Conservation (phyloP, 192 early-diverging fungal species). For the Phycomyces blakesleeanus region DNA sequence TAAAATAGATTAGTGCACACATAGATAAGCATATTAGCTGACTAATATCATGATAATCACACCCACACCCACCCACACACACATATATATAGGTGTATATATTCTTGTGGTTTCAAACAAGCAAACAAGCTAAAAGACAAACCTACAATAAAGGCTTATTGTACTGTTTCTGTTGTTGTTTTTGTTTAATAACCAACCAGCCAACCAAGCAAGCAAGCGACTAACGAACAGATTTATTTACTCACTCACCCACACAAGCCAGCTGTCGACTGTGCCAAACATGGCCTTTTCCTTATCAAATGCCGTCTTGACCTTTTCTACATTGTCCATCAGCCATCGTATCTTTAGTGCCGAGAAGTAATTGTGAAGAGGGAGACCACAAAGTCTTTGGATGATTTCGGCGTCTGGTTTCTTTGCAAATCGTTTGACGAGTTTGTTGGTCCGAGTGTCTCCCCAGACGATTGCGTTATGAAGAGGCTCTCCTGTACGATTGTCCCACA, state of each 20-base stretch:
- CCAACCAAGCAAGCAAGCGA: no score
- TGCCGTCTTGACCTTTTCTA: slow-evolving; percentile 63
- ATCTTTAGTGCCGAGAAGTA: slow-evolving; percentile 94
- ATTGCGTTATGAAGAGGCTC: slow-evolving; percentile 82
- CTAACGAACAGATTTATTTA: no score
- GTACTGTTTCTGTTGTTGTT: no score
- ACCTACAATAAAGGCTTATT: no score
- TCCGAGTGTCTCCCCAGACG: slow-evolving; percentile 91
- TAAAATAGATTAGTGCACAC: no score
- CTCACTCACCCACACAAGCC: slow-evolving; percentile 84
- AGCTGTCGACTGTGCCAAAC: slow-evolving; percentile 95
- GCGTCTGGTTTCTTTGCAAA: slow-evolving; percentile 46
- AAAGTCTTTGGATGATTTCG: slow-evolving; percentile 41
- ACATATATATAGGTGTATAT: no score
- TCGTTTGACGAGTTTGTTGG: slow-evolving; percentile 65
- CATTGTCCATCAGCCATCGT: slow-evolving; percentile 88
- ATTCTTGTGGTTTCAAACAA: no score
- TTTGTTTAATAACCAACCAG: no score
- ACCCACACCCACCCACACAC: no score
- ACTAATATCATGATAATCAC: no score
- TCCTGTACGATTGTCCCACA: slow-evolving; percentile 84
- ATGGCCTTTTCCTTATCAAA: slow-evolving; percentile 66
- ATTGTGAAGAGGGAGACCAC: slow-evolving; percentile 87
- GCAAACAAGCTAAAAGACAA: no score
- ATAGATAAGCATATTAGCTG: no score